Evolutionary conservation across 2,329 filamentous ascomycete species (phyloP), one percentile per base, ranked within the genome.

Genomic region (Fusarium ramigenum): DNA sequence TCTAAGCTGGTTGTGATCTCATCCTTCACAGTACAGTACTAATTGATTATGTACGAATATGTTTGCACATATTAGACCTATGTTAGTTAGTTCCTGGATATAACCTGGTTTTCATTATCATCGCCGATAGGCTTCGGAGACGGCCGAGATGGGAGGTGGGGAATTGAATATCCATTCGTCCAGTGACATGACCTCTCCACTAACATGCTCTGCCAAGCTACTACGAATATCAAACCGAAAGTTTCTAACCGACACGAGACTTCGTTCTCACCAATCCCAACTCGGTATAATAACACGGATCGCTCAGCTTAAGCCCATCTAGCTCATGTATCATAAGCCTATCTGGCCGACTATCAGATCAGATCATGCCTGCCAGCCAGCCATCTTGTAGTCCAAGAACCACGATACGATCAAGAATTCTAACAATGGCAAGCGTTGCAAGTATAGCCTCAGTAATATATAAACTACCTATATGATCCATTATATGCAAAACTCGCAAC

Each of bases 391-490:
- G 34, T 9, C n/a, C 28, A 40, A 34, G 10, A 28, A 54, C 40
- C 34, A 58, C 19, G 12, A 25, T 37, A 36, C 39, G 15, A 28
- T 25, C 8, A 16, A 25, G 36, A 28, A n/a, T 15, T n/a, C 32
- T 19, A 42, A 19, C 21, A 34, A 19, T 34, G 16, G 30, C 8
- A 50, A 19, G 15, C 47, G 30, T 34, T 50, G 36, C 18, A 19
- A 25, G 44, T 23, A 32, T 42, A 60, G 57, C 49, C 32, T 46
- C 46, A 56, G 60, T 50, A 44, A 44, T 67, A 74, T 74, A 71
- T 68, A 63, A 59, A 50, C 59, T 73, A 71, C 60, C 66, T 74
- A 74, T 68, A 69, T 67, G 52, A 62, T 28, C 28, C 28, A 28
- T 40, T 73, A 68, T 73, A 71, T 73, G 59, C 62, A 62, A 47